Evolutionary conservation across 192 early-diverging fungal genomes (phyloP), one percentile per base, ranked within the genome.

Genomic region (Coemansia sp.): DNA sequence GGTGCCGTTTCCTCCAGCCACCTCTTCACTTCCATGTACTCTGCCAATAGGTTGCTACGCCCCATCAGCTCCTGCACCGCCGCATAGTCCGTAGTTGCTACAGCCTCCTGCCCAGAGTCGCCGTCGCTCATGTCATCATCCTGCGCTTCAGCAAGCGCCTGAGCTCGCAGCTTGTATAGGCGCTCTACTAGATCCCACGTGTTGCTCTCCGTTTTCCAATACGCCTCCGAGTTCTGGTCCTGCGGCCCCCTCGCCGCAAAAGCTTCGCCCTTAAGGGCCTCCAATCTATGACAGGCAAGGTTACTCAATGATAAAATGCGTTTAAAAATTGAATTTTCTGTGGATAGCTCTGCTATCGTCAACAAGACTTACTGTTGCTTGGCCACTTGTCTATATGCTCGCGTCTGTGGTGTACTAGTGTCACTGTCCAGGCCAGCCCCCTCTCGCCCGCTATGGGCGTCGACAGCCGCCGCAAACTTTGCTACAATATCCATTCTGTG

Each of bases 1-100:
- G 65, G 70, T 5, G 80, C 80, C 0, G 64, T 83, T 10, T 79
- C 77, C 65, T 85, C 77, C 14, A 85, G 62, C 84, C 84, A 85
- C 21, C 66, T 47, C 16, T 75, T 71, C 37, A 85, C 73, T 55
- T 73, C 75, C 11, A 73, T 70, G 16, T 62, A 73, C 70, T 85
- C 80, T 28, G 62, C 7, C 18, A 85, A 70, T 25, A 47, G 36
- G n/a, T 31, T 57, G 65, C 68, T 61, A 1, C 36, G 20, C 1
- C 36, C 69, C 61, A 82, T 65, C 18, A 85, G 64, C 20, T 69
- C 70, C 65, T 82, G 75, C 23, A 78, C 80, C 0, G 50, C 48
- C 4, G 55, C 62, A 64, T 77, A 76, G 23, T 72, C 75, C 4
- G 79, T 76, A 1, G 45, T 23, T 28, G 67, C 20, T 14, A 50